phyloP scores from a whole-genome alignment of 2,329 filamentous ascomycete species.

The Dactylellina cionopaga region DNA sequence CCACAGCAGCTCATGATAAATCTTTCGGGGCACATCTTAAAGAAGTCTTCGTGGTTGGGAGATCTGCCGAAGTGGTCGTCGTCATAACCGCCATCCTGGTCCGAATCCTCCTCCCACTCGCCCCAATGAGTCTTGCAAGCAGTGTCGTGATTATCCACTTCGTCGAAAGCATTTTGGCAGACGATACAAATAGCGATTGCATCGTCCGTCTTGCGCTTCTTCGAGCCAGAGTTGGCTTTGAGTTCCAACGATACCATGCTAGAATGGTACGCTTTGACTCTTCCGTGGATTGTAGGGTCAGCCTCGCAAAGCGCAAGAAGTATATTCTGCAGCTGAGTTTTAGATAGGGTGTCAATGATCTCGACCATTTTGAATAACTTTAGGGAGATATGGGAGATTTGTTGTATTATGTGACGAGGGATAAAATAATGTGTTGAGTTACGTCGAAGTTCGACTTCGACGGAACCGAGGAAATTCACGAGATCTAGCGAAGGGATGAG shows the following conservation, averaged over 20 bases:
- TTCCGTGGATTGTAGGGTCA: background rate
- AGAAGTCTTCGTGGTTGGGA: constrained; percentile 26
- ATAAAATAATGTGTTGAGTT: no score
- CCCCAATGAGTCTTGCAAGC: constrained; percentile 14
- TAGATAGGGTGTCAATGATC: background rate
- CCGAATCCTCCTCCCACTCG: constrained; percentile 11
- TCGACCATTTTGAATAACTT: no score
- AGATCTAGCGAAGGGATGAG: no score
- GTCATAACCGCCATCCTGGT: constrained; percentile 8
- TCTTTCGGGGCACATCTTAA: constrained; percentile 9
- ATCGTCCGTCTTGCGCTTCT: constrained; percentile 10
- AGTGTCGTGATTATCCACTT: constrained; percentile 20
- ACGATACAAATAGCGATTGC: constrained; percentile 11
- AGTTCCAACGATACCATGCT: background rate
- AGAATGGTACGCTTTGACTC: background rate
- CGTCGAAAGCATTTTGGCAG: constrained; percentile 7
- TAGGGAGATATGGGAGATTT: no score
- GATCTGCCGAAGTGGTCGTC: background rate
- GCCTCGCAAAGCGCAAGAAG: background rate
- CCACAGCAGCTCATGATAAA: constrained; percentile 33
- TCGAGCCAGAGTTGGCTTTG: background rate
- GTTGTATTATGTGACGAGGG: no score
- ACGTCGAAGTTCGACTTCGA: no score
- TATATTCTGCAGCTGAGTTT: background rate
- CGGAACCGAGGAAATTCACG: no score